phyloP scores from a whole-genome alignment of 2,329 filamentous ascomycete genomes.

The Trematosphaeria pertusa region DNA sequence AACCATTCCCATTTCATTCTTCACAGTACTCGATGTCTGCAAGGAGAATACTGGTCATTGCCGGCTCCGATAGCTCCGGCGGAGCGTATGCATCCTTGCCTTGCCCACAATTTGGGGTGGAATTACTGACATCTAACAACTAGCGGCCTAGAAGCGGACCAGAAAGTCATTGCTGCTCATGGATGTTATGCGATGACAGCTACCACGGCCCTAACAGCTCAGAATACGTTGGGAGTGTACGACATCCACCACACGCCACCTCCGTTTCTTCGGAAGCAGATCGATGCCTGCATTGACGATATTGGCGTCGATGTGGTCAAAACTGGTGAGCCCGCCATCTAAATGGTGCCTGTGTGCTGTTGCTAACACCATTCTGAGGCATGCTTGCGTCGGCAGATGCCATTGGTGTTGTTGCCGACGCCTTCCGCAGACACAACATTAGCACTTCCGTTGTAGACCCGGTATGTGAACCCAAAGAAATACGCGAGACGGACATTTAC shows the following conservation, averaged over 20 bases:
- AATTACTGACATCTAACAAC: conserved; percentile 23
- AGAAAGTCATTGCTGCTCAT: conserved; percentile 92
- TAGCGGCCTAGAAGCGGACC: conserved; percentile 93
- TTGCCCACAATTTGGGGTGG: conserved; percentile 17
- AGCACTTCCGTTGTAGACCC: conserved; percentile 74
- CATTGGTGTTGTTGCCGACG: conserved; percentile 71
- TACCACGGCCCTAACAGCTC: conserved; percentile 93
- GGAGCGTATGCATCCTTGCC: conserved; percentile 70
- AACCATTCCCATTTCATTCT: neutral
- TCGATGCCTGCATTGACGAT: conserved; percentile 83
- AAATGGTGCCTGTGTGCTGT: neutral
- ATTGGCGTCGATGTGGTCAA: conserved; percentile 90
- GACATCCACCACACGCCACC: conserved; percentile 82
- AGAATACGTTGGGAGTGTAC: conserved; percentile 86
- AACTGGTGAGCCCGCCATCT: conserved; percentile 66
- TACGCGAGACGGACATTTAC: neutral
- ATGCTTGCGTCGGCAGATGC: conserved; percentile 81
- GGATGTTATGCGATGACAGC: conserved; percentile 96
- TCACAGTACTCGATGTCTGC: conserved; percentile 26
- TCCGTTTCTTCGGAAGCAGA: conserved; percentile 81
- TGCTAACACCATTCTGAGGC: conserved; percentile 57
- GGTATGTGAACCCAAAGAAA: conserved; percentile 55
- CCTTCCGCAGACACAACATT: conserved; percentile 65
- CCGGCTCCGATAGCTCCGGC: conserved; percentile 89
- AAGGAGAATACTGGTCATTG: conserved; percentile 76